Conservation (phyloP, 345 rosid species). For the Aegle marmelos region DNA sequence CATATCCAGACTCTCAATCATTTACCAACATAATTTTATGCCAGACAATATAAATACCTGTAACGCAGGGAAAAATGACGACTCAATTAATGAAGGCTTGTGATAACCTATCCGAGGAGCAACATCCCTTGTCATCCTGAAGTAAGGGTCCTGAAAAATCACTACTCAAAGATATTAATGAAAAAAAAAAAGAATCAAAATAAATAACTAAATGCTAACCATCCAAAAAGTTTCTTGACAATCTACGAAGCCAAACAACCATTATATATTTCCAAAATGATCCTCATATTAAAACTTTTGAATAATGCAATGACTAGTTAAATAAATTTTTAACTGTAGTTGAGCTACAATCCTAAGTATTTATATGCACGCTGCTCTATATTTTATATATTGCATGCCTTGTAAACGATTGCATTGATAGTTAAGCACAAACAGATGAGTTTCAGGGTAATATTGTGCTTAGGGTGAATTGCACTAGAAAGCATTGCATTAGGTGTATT, state of each 20-base stretch:
- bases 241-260: not conserved
- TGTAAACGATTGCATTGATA: not conserved
- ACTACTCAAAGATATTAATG: slow-evolving; percentile 9
- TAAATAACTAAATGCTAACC: not conserved
- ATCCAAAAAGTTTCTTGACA: not conserved
- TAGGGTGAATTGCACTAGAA: no score
- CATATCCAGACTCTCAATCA: not conserved
- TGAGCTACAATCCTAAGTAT: not conserved
- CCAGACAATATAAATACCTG: slow-evolving; percentile 47
- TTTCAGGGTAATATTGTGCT: not conserved
- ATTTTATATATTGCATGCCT: not conserved
- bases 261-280: not conserved
- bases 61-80: slow-evolving; percentile 74
- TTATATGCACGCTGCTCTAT: not conserved
- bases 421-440: not conserved
- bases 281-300: not conserved
- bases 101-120: slow-evolving; percentile 92
- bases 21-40: not conserved
- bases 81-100: slow-evolving; percentile 90
- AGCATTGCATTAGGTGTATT: no score
- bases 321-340: not conserved
- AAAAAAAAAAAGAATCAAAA: not conserved
- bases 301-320: not conserved
- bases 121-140: slow-evolving; percentile 97
- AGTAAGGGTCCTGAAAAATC: slow-evolving; percentile 86